These are phyloP conservation scores for Caryopteris hybrid DNA, from an alignment of 305 asterid species.

Conservation along the genomic window DNA sequence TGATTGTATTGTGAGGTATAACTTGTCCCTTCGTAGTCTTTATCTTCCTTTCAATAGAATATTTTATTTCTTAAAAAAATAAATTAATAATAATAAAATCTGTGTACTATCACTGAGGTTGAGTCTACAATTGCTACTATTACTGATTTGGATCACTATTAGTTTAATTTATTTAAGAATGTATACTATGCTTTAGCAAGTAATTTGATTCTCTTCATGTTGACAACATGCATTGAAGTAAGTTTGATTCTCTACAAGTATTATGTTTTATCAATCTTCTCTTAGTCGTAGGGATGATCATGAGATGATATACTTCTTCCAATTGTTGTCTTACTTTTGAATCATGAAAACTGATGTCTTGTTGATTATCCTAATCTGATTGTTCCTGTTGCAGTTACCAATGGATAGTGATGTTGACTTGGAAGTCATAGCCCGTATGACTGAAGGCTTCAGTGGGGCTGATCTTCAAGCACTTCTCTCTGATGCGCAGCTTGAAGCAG, in stretches of 20 bases:
- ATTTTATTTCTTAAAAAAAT: no score
- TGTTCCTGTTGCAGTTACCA: constrained; percentile 52
- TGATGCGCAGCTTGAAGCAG: constrained; percentile 92
- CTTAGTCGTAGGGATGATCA: not conserved
- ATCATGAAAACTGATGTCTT: not conserved
- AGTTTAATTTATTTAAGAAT: not conserved
- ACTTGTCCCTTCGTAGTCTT: no score
- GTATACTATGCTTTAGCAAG: not conserved
- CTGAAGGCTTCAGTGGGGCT: constrained; percentile 97
- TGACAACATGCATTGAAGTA: not conserved
- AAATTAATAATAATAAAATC: no score
- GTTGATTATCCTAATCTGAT: not conserved
- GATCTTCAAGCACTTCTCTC: constrained; percentile 95
- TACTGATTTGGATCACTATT: not conserved
- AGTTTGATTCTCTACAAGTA: not conserved
- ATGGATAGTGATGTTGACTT: constrained; percentile 68
- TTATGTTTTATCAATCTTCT: not conserved
- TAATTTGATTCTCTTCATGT: not conserved
- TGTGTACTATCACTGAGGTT: not conserved
- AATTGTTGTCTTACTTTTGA: not conserved
- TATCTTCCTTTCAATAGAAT: no score
- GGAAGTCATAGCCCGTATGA: constrained; percentile 51
- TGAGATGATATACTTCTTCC: not conserved
- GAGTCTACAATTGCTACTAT: not conserved
- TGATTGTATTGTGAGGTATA: not conserved